Evolutionary conservation across 139 green algal genomes (phyloP), one percentile per base, ranked within the genome.

Genomic region (Auxenochlorella protothecoides): DNA sequence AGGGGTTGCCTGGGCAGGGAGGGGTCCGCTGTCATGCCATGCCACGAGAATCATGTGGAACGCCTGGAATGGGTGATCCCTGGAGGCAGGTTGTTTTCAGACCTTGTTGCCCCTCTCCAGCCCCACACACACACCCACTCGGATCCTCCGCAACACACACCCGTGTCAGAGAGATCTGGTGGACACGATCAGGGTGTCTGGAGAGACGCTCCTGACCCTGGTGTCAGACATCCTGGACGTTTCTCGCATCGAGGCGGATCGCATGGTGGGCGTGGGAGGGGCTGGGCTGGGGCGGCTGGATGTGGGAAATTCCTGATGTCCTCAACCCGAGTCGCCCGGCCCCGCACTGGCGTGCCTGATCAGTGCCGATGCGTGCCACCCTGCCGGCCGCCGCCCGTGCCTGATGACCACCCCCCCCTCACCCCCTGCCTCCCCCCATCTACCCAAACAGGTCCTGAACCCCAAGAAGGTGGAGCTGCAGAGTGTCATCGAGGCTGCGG

Each of bases 151-250:
- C 27, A 44, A 44, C 27, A 44, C 27, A 44, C 27, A 65, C 51
- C 66, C 65, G 14, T 13, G n/a, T 52, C 77, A 83, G 68, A 85
- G 83, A 74, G 91, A 97, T 69, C 84, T 95, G 54, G 85, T 92
- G 5, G 87, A 92, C 69, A 96, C 90, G 13, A 89, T 93, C 57
- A 76, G 78, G n/a, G 90, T 85, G 74, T 86, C 71, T 51, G 89
- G 90, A 2, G 87, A 96, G 76, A 91, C 91, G 6, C 81, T 97
- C 63, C 79, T 96, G 8, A 90, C 82, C 4, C 84, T 97, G 14
- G 92, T 97, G 72, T 92, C 86, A 4, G 92, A 97, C 78, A 94
- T 97, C 70, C 81, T 97, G 63, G 92, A 97, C 78, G 93, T 97
- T 55, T 85, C 70, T 2, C 86, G 91, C 70, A 91, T 97, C 55